Evolutionary conservation across 1,139 yeast species (phyloP).

Genomic region (Taphrina pruni): DNA sequence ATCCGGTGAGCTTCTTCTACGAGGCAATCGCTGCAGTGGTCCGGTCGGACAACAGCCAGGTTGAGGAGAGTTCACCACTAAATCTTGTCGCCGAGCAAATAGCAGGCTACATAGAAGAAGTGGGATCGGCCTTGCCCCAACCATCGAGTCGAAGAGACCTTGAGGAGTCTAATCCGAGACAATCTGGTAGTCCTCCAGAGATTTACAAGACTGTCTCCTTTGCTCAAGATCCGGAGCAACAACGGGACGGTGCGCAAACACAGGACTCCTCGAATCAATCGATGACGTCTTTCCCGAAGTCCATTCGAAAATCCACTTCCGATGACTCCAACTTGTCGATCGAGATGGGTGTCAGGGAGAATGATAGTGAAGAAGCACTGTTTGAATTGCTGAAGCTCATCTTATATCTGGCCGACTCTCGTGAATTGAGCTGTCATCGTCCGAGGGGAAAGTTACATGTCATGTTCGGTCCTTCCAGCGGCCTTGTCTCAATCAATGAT

Average conservation of each 20-base stretch:
- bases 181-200: background rate
- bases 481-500: background rate
- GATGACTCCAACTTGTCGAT: background rate
- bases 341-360: background rate
- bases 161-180: background rate
- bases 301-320: background rate
- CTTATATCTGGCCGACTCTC: background rate
- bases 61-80: background rate
- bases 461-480: background rate
- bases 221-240: background rate
- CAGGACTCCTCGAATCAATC: background rate
- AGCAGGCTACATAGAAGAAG: background rate
- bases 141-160: background rate
- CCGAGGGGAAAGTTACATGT: background rate
- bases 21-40: background rate
- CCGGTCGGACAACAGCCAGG: background rate
- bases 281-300: background rate
- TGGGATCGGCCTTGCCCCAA: background rate
- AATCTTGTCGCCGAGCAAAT: background rate
- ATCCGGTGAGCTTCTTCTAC: background rate
- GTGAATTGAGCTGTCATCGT: background rate
- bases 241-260: background rate
- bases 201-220: background rate
- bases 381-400: background rate
- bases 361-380: background rate